These are phyloP conservation scores for Kewa caespitosa DNA, from an alignment of 179 eudicot genomes.

Conservation along the genomic window DNA sequence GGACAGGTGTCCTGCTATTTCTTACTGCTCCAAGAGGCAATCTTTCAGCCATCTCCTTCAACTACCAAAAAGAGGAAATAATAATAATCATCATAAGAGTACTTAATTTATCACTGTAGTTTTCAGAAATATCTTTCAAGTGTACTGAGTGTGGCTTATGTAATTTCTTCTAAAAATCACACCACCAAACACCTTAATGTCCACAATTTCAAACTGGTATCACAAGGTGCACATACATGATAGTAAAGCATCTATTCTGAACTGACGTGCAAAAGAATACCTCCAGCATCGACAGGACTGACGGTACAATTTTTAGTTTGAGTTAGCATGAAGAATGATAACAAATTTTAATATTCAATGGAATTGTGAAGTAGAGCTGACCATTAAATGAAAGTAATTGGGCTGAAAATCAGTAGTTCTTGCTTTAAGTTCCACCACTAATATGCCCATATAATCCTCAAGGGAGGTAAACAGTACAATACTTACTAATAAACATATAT, in stretches of 20 bases:
- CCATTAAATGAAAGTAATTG: not conserved
- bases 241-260: not conserved
- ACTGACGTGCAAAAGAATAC: not conserved
- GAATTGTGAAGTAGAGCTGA: not conserved
- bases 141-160: not conserved
- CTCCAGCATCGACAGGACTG: not conserved
- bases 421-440: not conserved
- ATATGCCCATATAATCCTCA: not conserved
- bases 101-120: not conserved
- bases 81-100: constrained; percentile 10
- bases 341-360: no score
- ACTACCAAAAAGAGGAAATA: constrained; percentile 23
- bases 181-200: not conserved
- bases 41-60: constrained; percentile 48
- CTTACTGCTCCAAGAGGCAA: constrained; percentile 41
- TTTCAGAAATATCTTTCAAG: not conserved
- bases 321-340: not conserved
- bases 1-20: constrained; percentile 26
- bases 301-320: not conserved
- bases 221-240: not conserved
- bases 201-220: not conserved
- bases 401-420: not conserved
- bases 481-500: not conserved
- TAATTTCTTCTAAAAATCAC: not conserved
- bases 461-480: constrained; percentile 3